Conservation (phyloP, 2,329 filamentous ascomycete species). For the Botrytis fabae region DNA sequence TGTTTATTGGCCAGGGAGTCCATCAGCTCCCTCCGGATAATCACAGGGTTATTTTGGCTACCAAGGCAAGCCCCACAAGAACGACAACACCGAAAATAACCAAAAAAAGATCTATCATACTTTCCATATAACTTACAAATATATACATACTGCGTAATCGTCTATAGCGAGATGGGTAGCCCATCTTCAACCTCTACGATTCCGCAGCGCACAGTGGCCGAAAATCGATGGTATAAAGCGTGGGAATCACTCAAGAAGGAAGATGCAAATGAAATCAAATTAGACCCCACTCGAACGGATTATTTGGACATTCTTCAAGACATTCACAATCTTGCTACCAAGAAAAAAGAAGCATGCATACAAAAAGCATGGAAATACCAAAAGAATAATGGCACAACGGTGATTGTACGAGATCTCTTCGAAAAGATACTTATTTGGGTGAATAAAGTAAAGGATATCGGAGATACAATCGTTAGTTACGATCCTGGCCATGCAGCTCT, state of each 20-base stretch:
- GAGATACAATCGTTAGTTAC: neutral
- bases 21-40: neutral
- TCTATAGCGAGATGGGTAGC: neutral
- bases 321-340: neutral
- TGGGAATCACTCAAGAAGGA: neutral
- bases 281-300: neutral
- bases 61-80: neutral
- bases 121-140: neutral
- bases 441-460: neutral
- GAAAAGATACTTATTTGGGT: neutral
- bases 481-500: neutral
- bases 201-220: neutral
- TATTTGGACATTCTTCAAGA: neutral
- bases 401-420: neutral
- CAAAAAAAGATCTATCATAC: neutral
- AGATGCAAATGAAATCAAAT: neutral
- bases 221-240: neutral
- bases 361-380: neutral
- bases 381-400: neutral
- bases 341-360: neutral
- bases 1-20: neutral
- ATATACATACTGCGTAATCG: neutral
- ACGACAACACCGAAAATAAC: neutral
- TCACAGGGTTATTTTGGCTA: neutral
- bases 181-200: neutral